Base-by-base conservation (phyloP, 495 filamentous ascomycete species). In the Antarctomyces pellizariae region DNA sequence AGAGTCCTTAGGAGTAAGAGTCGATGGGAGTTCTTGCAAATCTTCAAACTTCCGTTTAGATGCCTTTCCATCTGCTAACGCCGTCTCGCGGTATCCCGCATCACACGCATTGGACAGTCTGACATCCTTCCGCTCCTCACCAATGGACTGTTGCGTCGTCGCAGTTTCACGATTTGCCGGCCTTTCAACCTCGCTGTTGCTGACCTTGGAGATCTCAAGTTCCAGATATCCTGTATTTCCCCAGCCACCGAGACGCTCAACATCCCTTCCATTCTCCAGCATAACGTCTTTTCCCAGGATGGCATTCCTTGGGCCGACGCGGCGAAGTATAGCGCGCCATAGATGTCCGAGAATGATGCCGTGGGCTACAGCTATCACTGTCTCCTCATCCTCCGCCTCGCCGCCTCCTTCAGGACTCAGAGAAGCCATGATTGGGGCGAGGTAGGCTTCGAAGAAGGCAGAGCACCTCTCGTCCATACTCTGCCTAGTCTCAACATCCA, bases 281-380 rank as follows among this genome's bases (percentile, higher is more conserved):
- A 22, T 33, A 9, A 36, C 18, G 1, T 32, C 35, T 12, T 12
- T 7, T 8, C 12, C 33, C 5, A 39, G 29, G 7, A 36, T 15
- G 13, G 49, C 44, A 8, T 38, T 53, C 20, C 38, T 44, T 11
- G 52, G 47, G 7, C 55, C 44, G 37, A 72, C 61, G 15, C 53
- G 52, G 3, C 44, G 45, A 11, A 78, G 39, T 19, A 89, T 46
- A 16, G 58, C 54, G 28, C 54, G 54, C 60, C 77, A 68, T 0
- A 90, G 42, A 12, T 64, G 50, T 12, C 59, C 62, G 1, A 90
- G 60, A 13, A 89, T 67, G 16, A 84, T 66, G 20, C 80, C 80
- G 42, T 91, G 80, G 7, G 77, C 67, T 9, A 84, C 74, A 13
- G 84, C 48, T 12, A 64, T 70, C 7, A 84, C 44, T 1, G 50